phyloP scores from a whole-genome alignment of 2,329 filamentous ascomycete species.

The Thermothelomyces thermophilus region DNA sequence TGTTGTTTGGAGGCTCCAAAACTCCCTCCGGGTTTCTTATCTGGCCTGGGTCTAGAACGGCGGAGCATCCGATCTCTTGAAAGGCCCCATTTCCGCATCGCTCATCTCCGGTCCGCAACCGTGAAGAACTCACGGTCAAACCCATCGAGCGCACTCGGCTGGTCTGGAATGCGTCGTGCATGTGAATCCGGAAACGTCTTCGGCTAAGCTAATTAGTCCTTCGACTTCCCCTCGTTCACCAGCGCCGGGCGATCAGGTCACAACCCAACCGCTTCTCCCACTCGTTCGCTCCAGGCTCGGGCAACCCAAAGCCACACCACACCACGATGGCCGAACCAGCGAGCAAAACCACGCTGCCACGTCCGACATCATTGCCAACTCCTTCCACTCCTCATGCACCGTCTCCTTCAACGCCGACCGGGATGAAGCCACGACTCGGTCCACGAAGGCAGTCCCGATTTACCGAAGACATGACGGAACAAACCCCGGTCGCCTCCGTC shows the following conservation, averaged over 20 bases:
- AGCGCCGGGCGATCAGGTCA: not conserved
- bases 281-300: not conserved
- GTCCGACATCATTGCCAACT: not conserved
- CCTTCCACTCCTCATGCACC: slow-evolving; percentile 3
- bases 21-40: not conserved
- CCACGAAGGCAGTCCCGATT: slow-evolving; percentile 23
- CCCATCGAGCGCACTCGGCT: not conserved
- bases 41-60: not conserved
- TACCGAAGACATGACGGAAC: slow-evolving; percentile 27
- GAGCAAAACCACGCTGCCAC: not conserved
- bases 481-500: slow-evolving; percentile 26
- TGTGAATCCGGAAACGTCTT: not conserved
- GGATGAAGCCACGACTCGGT: slow-evolving; percentile 7
- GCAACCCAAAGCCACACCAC: not conserved
- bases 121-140: not conserved
- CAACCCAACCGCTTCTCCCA: not conserved
- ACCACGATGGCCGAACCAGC: slow-evolving; percentile 6
- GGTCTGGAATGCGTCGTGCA: not conserved
- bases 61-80: not conserved
- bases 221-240: not conserved
- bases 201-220: not conserved
- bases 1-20: not conserved
- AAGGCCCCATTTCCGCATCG: not conserved
- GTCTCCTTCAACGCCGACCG: not conserved
- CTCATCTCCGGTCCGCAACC: not conserved